These are phyloP conservation scores for Globisporangium spiculum DNA, from an alignment of 352 stramenopile genomes.

Conservation along the genomic window DNA sequence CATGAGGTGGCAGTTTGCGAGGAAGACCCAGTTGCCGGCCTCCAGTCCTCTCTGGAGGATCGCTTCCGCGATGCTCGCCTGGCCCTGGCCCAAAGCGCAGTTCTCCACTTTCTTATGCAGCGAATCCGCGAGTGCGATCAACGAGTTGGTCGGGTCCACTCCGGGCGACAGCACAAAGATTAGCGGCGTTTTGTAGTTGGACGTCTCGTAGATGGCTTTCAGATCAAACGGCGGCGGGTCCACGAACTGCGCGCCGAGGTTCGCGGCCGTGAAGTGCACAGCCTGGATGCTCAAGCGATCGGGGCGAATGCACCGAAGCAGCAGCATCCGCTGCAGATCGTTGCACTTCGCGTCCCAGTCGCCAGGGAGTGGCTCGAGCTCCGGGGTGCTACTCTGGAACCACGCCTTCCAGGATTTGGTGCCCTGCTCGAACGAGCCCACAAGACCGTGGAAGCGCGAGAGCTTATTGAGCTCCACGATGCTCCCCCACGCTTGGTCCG, in stretches of 20 bases:
- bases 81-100: constrained; percentile 92
- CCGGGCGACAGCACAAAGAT: constrained; percentile 96
- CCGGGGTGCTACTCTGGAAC: constrained; percentile 87
- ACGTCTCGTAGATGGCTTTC: constrained; percentile 87
- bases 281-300: constrained; percentile 92
- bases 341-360: constrained; percentile 94
- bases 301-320: constrained; percentile 91
- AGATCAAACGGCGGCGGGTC: constrained; percentile 93
- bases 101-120: constrained; percentile 89
- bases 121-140: constrained; percentile 84
- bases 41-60: constrained; percentile 87
- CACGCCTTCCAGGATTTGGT: constrained; percentile 80
- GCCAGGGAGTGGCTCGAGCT: constrained; percentile 87
- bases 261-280: constrained; percentile 87
- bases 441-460: constrained; percentile 82
- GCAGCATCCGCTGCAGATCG: constrained; percentile 91
- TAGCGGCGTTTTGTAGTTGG: constrained; percentile 87
- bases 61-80: constrained; percentile 88
- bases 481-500: constrained; percentile 82
- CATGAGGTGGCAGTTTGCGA: constrained; percentile 96
- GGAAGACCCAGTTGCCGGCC: constrained; percentile 92
- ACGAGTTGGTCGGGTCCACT: constrained; percentile 92
- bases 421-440: constrained; percentile 89
- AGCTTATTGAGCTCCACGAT: constrained; percentile 93
- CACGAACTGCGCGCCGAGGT: constrained; percentile 91